Base-by-base conservation (phyloP, 2,329 filamentous ascomycete species). In the Penicillium sp. region DNA sequence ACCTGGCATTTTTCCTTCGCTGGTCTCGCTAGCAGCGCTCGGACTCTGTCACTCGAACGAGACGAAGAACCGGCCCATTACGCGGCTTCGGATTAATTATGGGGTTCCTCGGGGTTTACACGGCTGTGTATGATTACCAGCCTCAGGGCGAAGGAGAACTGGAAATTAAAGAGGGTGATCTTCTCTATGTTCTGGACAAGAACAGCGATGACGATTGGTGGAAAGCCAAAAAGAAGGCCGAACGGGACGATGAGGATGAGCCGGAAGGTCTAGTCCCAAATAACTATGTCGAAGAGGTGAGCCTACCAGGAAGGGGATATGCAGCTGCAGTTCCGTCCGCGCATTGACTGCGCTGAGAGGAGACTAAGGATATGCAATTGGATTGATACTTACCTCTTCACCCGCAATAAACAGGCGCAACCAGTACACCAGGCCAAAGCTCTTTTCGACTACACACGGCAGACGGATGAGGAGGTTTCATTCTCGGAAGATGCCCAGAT, bases 381-480 rank as follows among this genome's bases (percentile, higher is more conserved):
- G 49, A 19, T 46, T 57, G 35, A 65, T 55, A n/a, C 52, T 62
- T 52, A 59, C 38, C 60, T 43, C 26, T 43, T 3, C 7, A 49
- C 19, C 51, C 60, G 30, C 38, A 57, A 63, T 66, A 61, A 62
- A 57, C 68, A 92, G 88, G 89, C 89, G 60, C 80, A 84, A 70
- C 85, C 90, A 26, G 78, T 86, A 63, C 82, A 86, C 63, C 84
- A 89, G 68, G 95, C 94, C 53, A 93, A 90, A 76, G 92, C 95
- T n/a, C 85, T 98, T n/a, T 99, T 94, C 81, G 95, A 99, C 77
- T 99, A 99, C 77, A 91, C 91, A 54, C 87, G 94, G 70, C 95
- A 99, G 80, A 99, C 95, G 26, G 95, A 99, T 73, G 95, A 99
- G 78, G 95, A 99, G 79, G 83, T 99, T 10, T 98, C 94, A 26